Percentiles rank a stretch among this genome's conserved stretches.
phyloP scores from a whole-genome alignment of 2,329 filamentous ascomycete species.

The Fusarium oligoseptatum region DNA sequence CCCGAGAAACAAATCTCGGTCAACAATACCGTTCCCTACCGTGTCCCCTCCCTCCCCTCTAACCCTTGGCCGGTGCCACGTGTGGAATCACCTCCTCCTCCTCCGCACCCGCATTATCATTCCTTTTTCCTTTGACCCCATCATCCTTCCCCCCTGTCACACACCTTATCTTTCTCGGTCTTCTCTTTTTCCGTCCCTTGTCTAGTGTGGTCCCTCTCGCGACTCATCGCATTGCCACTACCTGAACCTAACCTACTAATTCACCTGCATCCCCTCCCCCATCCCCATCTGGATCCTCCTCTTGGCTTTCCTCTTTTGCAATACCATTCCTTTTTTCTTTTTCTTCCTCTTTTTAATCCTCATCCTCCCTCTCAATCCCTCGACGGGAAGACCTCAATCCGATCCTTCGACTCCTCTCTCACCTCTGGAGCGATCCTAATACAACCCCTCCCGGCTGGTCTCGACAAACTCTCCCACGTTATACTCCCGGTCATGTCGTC shows the following conservation, averaged over 20 bases:
- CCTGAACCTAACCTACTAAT: slow-evolving; percentile 8
- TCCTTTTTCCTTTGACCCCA: slow-evolving; percentile 1
- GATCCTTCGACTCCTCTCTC: background rate
- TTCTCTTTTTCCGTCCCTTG: slow-evolving; percentile 22
- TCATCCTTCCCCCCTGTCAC: background rate
- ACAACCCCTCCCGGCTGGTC: background rate
- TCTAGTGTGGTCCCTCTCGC: background rate
- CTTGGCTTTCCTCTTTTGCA: slow-evolving; percentile 1
- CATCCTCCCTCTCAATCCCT: background rate
- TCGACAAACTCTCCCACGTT: background rate
- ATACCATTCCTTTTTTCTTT: slow-evolving; percentile 1
- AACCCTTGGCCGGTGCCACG: background rate
- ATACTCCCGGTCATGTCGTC: slow-evolving; percentile 15
- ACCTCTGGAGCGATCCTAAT: background rate
- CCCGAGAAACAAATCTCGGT: background rate
- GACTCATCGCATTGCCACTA: slow-evolving; percentile 27
- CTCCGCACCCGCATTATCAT: background rate
- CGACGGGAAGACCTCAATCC: slow-evolving; percentile 2
- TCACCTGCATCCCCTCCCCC: slow-evolving; percentile 5
- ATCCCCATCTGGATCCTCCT: slow-evolving; percentile 5
- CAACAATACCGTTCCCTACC: background rate
- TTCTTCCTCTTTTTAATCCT: slow-evolving; percentile 25
- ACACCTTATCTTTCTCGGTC: slow-evolving; percentile 22
- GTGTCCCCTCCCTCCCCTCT: background rate
- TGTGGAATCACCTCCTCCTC: background rate